Evolutionary conservation across 1,284 basidiomycete species (phyloP), one percentile per base, ranked within the genome.

Genomic region (Heterobasidion parviporum): DNA sequence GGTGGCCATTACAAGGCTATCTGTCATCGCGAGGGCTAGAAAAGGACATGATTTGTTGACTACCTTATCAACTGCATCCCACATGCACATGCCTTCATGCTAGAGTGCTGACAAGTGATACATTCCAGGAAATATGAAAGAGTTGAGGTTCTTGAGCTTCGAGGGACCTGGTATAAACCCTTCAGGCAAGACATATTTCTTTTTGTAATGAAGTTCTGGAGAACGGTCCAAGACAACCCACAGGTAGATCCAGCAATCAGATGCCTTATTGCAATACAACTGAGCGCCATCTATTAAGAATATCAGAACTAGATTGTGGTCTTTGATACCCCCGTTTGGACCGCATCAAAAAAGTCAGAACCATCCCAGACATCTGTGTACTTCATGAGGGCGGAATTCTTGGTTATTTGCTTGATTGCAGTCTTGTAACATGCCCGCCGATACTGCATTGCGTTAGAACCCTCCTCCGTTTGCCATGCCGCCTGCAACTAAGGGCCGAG

Each of bases 71-170:
- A 35, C 35, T 14, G 57, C 64, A 64, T 70, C 63, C 66, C 68
- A 67, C 20, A 65, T 55, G 1, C 32, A 33, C 1, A 67, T 53
- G 10, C 64, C 64, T 47, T 65, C 60, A 26, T 55, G 56, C 53
- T 59, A 55, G 6, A 66, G 54, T 6, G 62, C 64, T 6, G 57
- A 44, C 18, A 64, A 26, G 56, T 70, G 69, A 47, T 61, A 56
- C n/a, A 72, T 44, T 14, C 67, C 65, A 32, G 64, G 64, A 51
- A 70, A 72, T 0, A 72, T 51, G 59, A 72, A 76, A 1, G 70
- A 73, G 20, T 75, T 70, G 7, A 70, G 45, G 50, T 70, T 64
- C 50, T 68, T 68, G 0, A 70, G 72, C 35, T 68, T 66, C 9
- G 70, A 63, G 0, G 70, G 71, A n/a, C 69, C 69, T 10, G 66